Evolutionary conservation across 495 filamentous ascomycete genomes (phyloP).

Genomic region (Platismatia glauca): DNA sequence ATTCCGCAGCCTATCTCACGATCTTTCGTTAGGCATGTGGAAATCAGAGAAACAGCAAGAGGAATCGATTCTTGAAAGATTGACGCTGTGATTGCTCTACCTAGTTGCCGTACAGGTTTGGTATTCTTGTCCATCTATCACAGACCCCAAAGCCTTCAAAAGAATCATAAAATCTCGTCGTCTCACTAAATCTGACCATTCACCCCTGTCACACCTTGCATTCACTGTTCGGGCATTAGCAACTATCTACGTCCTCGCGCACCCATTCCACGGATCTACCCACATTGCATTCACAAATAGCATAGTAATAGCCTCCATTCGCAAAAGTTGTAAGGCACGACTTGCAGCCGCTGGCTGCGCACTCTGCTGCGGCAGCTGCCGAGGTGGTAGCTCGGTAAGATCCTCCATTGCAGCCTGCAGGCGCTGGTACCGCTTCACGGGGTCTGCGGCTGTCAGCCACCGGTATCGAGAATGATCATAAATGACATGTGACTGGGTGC

Average conservation of each 20-base stretch:
- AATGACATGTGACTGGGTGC: background rate
- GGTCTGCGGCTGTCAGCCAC: background rate
- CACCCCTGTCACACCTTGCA: background rate
- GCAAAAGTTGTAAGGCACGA: background rate
- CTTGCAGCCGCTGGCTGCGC: slow-evolving; percentile 2
- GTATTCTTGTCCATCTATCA: background rate
- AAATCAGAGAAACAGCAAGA: too few relatives aligned
- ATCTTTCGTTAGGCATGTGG: background rate
- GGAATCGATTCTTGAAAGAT: background rate
- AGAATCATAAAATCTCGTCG: background rate
- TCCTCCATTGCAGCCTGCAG: slow-evolving; percentile 10
- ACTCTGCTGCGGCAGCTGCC: background rate
- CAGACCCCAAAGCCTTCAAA: background rate
- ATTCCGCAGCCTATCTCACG: background rate
- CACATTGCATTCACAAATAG: background rate
- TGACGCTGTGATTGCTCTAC: background rate
- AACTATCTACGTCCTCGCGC: background rate
- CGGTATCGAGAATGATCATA: background rate
- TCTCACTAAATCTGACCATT: background rate
- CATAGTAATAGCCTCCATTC: background rate
- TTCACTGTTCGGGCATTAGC: background rate
- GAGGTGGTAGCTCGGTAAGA: slow-evolving; percentile 3
- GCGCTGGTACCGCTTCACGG: slow-evolving; percentile 3
- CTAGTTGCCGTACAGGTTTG: background rate
- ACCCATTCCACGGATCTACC: background rate